Conservation (phyloP, 139 green algal species). For the Gonium pectorale region DNA sequence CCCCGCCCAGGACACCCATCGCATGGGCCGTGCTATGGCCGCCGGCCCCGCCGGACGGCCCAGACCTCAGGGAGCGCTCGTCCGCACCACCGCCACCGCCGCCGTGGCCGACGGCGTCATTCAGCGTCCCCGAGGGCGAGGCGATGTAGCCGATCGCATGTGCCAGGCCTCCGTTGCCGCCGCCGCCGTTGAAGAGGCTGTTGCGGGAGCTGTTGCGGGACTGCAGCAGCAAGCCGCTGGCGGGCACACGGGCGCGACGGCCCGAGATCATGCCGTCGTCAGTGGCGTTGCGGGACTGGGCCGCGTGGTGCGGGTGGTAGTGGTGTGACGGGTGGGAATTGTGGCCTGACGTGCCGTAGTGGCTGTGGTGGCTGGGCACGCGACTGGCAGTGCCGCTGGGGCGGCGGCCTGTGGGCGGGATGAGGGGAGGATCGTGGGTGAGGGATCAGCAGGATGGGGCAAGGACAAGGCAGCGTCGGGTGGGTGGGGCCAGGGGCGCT, state of each 20-base stretch:
- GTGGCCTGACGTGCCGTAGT: too few relatives aligned
- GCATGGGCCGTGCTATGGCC: too few relatives aligned
- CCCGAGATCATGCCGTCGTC: slow-evolving; percentile 11
- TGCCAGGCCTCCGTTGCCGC: too few relatives aligned
- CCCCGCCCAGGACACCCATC: too few relatives aligned
- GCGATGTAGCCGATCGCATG: slow-evolving; percentile 21
- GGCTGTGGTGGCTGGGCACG: neutral
- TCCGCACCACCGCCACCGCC: neutral
- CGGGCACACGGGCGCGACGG: neutral
- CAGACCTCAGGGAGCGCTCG: too few relatives aligned
- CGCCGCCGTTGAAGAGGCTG: neutral
- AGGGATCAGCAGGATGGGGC: neutral
- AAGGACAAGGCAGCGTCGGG: neutral
- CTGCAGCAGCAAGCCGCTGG: neutral
- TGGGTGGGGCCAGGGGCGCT: neutral
- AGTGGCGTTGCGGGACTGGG: neutral
- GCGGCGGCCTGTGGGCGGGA: neutral
- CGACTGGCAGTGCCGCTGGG: neutral
- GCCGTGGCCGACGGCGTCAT: neutral
- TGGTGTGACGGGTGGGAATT: too few relatives aligned
- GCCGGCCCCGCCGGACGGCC: too few relatives aligned
- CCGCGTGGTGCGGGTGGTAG: neutral
- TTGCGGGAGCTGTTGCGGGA: slow-evolving; percentile 19
- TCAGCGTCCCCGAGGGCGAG: neutral
- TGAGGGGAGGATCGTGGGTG: neutral